A percentile compares a stretch with the other conserved stretches of the same genome.
phyloP scores from a whole-genome alignment of 2,329 filamentous ascomycete genomes.

The Biscogniauxia sp. region DNA sequence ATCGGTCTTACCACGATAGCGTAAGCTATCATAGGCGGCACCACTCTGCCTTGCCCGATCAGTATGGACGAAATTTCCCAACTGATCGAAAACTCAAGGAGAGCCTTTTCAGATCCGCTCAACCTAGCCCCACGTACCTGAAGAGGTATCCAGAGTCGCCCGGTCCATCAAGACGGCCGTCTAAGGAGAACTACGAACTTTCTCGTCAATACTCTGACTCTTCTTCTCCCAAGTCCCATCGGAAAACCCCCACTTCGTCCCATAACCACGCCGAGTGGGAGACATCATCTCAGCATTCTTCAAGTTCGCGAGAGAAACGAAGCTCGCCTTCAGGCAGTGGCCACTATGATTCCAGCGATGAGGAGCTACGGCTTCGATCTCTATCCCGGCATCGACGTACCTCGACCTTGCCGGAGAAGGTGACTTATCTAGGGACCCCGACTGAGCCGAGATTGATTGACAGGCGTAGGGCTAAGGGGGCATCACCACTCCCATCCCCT shows the following conservation, averaged over 20 bases:
- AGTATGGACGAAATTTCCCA: slow-evolving; percentile 19
- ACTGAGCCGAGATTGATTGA: slow-evolving; percentile 17
- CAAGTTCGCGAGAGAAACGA: slow-evolving; percentile 19
- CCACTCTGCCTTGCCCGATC: slow-evolving; percentile 21
- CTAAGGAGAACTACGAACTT: slow-evolving; percentile 22
- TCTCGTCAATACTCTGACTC: slow-evolving; percentile 18
- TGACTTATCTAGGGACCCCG: slow-evolving; percentile 19
- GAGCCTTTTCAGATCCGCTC: slow-evolving; percentile 14
- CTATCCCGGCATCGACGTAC: slow-evolving; percentile 22
- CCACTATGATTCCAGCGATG: slow-evolving; percentile 31
- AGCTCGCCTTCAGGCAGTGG: slow-evolving; percentile 21
- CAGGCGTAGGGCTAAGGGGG: slow-evolving; percentile 22
- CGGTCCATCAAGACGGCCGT: slow-evolving; percentile 18
- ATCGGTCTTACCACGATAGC: slow-evolving; percentile 29
- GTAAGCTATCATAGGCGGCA: slow-evolving; percentile 20
- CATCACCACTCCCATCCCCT: slow-evolving; percentile 27
- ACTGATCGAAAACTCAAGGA: slow-evolving; percentile 24
- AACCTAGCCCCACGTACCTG: slow-evolving; percentile 25
- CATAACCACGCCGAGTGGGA: slow-evolving; percentile 24
- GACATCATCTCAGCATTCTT: slow-evolving; percentile 21
- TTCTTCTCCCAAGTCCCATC: slow-evolving; percentile 17
- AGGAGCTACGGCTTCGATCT: slow-evolving; percentile 23
- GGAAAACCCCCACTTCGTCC: slow-evolving; percentile 15
- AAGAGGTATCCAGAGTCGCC: slow-evolving; percentile 27
- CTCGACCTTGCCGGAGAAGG: slow-evolving; percentile 19